Base-by-base conservation (phyloP, 176 grass and related monocot genomes). In the Chrysopogon serrulatus region DNA sequence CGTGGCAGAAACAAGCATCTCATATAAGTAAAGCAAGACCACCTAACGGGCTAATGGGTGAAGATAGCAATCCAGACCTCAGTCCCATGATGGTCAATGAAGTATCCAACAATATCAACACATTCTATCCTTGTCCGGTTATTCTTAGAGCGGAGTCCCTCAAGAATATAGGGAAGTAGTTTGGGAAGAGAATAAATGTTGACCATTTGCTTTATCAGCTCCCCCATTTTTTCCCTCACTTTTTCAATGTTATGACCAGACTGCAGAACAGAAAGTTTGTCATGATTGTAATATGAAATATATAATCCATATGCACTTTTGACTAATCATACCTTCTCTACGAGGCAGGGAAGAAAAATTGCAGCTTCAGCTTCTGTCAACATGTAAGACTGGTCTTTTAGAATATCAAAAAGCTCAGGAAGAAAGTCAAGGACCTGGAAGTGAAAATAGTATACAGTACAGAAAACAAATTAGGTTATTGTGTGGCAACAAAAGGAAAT, bases 231-330 rank as follows among this genome's bases (percentile, higher is more conserved):
- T 75, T 96, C 91, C 81, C 93, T 93, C 9, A 99, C 86, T 77
- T 99, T 99, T 83, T 99, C 97, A 74, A 99, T 99, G 84, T 99
- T 99, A 88, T 99, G 97, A 77, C 97, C 97, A 88, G 84, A 99
- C 97, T 99, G 91, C 70, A 89, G 48, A 42, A 59, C 7, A 62
- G 33, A 12, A 21, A 41, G 48, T 83, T 34, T 37, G 65, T 31
- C 28, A 86, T 43, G 35, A 77, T 67, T 18, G 3, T 26, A 60
- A 77, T 24, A 76, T 49, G 6, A 61, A 53, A 12, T 73, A 21
- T 31, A 63, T 35, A 65, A 80, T 44, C 51, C 5, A 36, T 26
- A 57, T 27, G n/a, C 14, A 66, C 51, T 42, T 65, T 17, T 47
- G 35, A 66, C 28, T 57, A 64, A 26, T 28, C n/a, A 69, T 89